Base-by-base conservation (phyloP, 306 rosid species). In the Lupinus albus region DNA sequence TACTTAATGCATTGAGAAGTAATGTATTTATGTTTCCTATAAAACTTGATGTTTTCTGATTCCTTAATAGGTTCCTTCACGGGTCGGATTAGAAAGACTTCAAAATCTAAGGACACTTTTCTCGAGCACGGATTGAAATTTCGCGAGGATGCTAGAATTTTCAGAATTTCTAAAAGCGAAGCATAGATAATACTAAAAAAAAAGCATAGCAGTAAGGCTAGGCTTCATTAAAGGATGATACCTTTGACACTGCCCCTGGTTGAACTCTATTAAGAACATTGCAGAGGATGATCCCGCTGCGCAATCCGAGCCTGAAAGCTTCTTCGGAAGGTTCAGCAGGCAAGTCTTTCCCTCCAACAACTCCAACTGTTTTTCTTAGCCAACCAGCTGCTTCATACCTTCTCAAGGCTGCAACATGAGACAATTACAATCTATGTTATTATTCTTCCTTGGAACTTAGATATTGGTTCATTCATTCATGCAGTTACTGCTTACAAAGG, bases 291-390 rank as follows among this genome's bases (percentile, higher is more conserved):
- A 90, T 91, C 21, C 99, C 99, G 47, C 92, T 88, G 4, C 91
- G 88, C 79, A 94, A 84, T 72, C 86, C 99, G 35, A 85, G 80
- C 72, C 94, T 83, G 70, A 94, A 94, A 13, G 84, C 83, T 80
- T 85, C 92, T 82, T 94, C 97, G n/a, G 97, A 86, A 48, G 99
- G 97, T 78, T 88, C 92, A 2, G 91, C 95, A 0, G 96, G 92
- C 54, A 94, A 81, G 64, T 90, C 99, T 71, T 88, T 94, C 70
- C 91, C 96, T 15, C 83, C 84, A 17, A 90, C 92, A 12, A 90
- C 96, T 54, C 97, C 97, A 35, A 84, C 84, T 18, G 25, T 80
- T 67, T 77, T 90, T 65, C 95, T 64, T 53, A 94, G 79, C 97
- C 99, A 94, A 62, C 91, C 81, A 1, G 95, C 91, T 42, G 97